Percentiles rank a stretch among this genome's conserved stretches.
phyloP scores from a whole-genome alignment of 495 filamentous ascomycete species.

The Trichoderma reesei region DNA sequence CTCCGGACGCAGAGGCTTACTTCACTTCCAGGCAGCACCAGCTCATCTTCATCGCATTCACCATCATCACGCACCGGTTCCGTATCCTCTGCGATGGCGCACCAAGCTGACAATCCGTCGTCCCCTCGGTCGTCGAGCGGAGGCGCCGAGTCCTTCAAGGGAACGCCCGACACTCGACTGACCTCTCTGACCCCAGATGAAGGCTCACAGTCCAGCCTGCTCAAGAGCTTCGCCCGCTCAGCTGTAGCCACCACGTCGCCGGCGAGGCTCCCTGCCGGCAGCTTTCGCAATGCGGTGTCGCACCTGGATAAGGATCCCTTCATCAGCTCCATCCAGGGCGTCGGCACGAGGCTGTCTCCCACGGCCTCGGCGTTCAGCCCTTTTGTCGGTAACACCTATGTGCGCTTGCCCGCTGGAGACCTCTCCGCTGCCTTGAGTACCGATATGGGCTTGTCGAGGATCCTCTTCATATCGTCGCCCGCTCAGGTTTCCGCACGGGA shows the following conservation, averaged over 20 bases:
- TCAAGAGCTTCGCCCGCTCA: slow-evolving; percentile 18
- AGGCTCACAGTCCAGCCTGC: slow-evolving; percentile 24
- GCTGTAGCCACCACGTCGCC: slow-evolving; percentile 13
- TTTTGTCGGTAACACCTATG: slow-evolving; percentile 16
- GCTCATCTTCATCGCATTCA: neutral
- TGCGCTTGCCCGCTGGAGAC: slow-evolving; percentile 2
- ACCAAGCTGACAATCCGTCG: slow-evolving; percentile 31
- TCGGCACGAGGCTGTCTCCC: slow-evolving; percentile 37
- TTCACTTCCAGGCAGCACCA: neutral
- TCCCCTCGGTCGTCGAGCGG: slow-evolving; percentile 52
- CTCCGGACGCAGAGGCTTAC: neutral
- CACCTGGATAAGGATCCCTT: slow-evolving; percentile 35
- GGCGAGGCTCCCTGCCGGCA: slow-evolving; percentile 1
- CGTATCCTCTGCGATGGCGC: slow-evolving; percentile 17
- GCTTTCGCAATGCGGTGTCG: slow-evolving; percentile 12
- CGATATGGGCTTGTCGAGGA: slow-evolving; percentile 30
- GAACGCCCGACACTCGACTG: slow-evolving; percentile 52
- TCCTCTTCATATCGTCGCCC: slow-evolving; percentile 24
- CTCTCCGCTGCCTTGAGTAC: slow-evolving; percentile 23
- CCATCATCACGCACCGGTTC: neutral
- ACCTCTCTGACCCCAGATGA: slow-evolving; percentile 58
- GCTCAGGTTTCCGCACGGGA: slow-evolving; percentile 20
- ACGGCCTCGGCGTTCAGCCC: slow-evolving; percentile 40
- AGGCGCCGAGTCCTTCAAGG: slow-evolving; percentile 43
- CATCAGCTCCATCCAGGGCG: slow-evolving; percentile 22